Percentiles rank a stretch among this genome's conserved stretches.
Conservation (phyloP, 2,329 filamentous ascomycete species). For the Waltergamsia citrina region DNA sequence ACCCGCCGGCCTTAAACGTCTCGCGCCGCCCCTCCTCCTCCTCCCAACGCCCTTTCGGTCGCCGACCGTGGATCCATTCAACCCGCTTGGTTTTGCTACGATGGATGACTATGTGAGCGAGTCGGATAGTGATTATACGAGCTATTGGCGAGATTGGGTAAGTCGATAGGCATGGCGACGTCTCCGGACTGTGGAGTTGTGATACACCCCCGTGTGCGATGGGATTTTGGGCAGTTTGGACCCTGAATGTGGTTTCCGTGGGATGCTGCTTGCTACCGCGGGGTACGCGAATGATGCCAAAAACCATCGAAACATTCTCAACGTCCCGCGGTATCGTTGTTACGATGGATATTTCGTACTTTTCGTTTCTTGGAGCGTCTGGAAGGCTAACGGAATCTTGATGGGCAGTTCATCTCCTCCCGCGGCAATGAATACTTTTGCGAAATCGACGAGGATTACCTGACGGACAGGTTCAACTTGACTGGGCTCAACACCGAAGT, state of each 20-base stretch:
- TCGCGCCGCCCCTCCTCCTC: background rate
- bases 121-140: constrained; percentile 97
- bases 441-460: constrained; percentile 98
- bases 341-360: too few relatives aligned
- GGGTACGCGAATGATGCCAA: background rate
- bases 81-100: constrained; percentile 12
- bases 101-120: constrained; percentile 99
- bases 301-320: background rate
- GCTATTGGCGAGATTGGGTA: constrained; percentile 99
- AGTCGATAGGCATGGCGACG: too few relatives aligned
- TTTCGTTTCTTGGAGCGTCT: too few relatives aligned
- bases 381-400: background rate
- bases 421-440: constrained; percentile 99
- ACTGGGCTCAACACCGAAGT: constrained; percentile 96
- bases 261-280: too few relatives aligned
- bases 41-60: background rate
- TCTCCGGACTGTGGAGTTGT: too few relatives aligned
- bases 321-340: too few relatives aligned
- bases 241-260: too few relatives aligned
- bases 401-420: constrained; percentile 85
- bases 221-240: too few relatives aligned
- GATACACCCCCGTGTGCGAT: too few relatives aligned
- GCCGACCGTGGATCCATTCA: background rate
- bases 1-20: constrained; percentile 1
- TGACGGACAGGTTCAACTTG: constrained; percentile 96